Conservation (phyloP, 2,329 filamentous ascomycete genomes). For the Simplicillium sp. region DNA sequence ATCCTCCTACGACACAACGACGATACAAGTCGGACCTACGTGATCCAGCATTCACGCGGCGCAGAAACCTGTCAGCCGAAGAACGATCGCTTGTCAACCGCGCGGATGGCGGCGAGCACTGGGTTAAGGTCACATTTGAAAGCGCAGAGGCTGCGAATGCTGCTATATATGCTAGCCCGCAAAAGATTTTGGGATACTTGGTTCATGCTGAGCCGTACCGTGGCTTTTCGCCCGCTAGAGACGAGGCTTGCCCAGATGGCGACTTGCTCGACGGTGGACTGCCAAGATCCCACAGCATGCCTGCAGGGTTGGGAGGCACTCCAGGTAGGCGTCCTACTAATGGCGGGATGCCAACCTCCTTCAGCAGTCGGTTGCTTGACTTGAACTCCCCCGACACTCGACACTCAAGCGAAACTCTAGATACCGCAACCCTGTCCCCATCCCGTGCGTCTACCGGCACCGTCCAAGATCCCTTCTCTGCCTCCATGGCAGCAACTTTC, state of each 20-base stretch:
- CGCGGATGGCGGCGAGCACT: constrained; percentile 77
- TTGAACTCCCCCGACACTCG: constrained; percentile 34
- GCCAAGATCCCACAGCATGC: constrained; percentile 25
- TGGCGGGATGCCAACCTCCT: constrained; percentile 23
- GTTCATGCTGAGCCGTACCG: constrained; percentile 64
- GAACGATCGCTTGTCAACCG: constrained; percentile 73
- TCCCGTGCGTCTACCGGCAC: constrained; percentile 35
- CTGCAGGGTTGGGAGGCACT: constrained; percentile 16
- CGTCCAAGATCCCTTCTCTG: constrained; percentile 22
- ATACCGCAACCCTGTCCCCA: constrained; percentile 42
- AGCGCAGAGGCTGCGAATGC: constrained; percentile 61
- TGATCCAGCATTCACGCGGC: constrained; percentile 60
- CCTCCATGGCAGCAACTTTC: constrained; percentile 8
- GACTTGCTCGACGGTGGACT: constrained; percentile 23
- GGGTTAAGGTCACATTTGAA: constrained; percentile 83
- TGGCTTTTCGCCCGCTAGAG: constrained; percentile 52
- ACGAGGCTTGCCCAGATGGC: constrained; percentile 51
- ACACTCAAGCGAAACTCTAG: constrained; percentile 46
- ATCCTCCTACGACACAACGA: constrained; percentile 61
- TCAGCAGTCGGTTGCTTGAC: constrained; percentile 27
- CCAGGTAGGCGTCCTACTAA: constrained; percentile 16
- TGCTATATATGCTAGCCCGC: constrained; percentile 60
- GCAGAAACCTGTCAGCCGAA: constrained; percentile 54
- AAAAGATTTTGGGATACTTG: constrained; percentile 59
- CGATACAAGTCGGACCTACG: constrained; percentile 67